Conservation (phyloP, 177 flowering plant species). For the Vitis hybrid region DNA sequence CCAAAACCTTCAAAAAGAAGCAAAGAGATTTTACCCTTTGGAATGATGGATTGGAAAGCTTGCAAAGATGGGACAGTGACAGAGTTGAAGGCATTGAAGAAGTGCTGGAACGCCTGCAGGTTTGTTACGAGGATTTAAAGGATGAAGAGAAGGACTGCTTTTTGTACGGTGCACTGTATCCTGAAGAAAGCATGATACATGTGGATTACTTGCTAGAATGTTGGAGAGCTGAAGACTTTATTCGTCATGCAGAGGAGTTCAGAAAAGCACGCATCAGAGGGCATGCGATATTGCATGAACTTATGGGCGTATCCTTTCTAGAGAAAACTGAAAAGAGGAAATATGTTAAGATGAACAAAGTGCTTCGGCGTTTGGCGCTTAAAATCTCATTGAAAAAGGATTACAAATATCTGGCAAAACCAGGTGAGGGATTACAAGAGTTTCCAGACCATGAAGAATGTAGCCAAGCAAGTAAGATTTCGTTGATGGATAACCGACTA, state of each 20-base stretch:
- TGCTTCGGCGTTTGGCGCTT: slow-evolving; percentile 7
- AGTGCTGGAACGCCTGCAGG: slow-evolving; percentile 1
- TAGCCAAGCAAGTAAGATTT: no score
- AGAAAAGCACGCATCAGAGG: no score
- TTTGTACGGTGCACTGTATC: neutral
- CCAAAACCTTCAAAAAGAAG: neutral
- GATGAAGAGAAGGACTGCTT: slow-evolving; percentile 8
- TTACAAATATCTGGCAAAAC: neutral
- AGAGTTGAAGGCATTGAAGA: slow-evolving; percentile 8
- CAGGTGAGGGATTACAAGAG: neutral
- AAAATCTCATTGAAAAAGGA: neutral
- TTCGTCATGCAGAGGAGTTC: no score
- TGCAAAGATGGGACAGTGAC: neutral
- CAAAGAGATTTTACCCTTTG: neutral
- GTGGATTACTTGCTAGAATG: no score
- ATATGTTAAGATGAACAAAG: slow-evolving; percentile 11
- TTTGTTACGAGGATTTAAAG: slow-evolving; percentile 7
- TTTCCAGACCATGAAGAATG: no score
- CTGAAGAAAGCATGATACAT: no score
- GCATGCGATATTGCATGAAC: no score
- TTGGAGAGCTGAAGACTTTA: no score
- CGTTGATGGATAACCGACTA: no score
- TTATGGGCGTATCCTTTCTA: no score
- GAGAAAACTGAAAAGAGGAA: no score
- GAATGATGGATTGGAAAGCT: neutral